Conservation (phyloP, 768 basidiomycete genomes). For the Boletellus ananas region DNA sequence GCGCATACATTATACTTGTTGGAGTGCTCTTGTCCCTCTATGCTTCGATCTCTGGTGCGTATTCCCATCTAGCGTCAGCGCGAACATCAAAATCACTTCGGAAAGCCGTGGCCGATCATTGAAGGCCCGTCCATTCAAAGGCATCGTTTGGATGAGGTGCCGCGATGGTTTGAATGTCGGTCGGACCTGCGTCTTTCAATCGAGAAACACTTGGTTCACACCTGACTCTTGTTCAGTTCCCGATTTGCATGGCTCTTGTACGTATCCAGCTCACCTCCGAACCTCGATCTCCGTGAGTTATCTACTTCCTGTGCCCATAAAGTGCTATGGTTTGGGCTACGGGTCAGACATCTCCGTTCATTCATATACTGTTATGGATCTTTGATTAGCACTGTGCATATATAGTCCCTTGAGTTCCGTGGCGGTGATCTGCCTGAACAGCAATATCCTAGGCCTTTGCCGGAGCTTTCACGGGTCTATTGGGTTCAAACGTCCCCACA, state of each 20-base stretch:
- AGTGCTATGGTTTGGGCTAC: neutral
- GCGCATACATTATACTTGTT: neutral
- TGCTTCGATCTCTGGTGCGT: neutral
- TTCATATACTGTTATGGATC: neutral
- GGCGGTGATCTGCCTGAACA: neutral
- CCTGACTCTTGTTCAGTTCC: too few relatives aligned
- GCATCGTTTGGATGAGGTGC: neutral
- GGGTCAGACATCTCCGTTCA: neutral
- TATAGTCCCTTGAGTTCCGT: neutral
- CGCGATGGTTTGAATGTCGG: too few relatives aligned
- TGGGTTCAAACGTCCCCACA: neutral
- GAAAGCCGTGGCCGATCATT: neutral
- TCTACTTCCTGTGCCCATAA: neutral
- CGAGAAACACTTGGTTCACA: too few relatives aligned
- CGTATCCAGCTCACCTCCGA: too few relatives aligned
- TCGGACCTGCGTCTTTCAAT: too few relatives aligned
- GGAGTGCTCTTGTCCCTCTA: neutral
- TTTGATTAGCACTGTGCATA: neutral
- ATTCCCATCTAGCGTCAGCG: neutral
- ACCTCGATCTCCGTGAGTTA: neutral
- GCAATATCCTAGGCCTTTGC: neutral
- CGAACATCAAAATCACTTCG: neutral
- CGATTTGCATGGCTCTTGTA: too few relatives aligned
- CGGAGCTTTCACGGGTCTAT: neutral
- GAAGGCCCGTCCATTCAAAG: neutral